A percentile compares a stretch with the other conserved stretches of the same genome.
These are phyloP conservation scores for Lactifluus hygrophoroides DNA, from an alignment of 768 basidiomycete genomes.

Conservation along the genomic window DNA sequence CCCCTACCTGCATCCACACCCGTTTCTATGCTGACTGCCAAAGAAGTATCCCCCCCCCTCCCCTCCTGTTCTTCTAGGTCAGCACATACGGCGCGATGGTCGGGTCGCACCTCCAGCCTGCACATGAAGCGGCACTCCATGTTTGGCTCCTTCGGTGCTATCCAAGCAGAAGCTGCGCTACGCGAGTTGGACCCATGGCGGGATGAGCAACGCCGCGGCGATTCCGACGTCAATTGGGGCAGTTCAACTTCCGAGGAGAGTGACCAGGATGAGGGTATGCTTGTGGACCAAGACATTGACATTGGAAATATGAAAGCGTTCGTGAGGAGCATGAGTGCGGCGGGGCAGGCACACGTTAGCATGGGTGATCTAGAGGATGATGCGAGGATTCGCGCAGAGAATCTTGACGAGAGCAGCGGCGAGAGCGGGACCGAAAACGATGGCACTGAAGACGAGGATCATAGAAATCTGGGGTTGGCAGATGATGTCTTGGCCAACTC, in stretches of 20 bases:
- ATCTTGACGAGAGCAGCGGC: conserved; percentile 24
- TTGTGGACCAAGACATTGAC: conserved; percentile 45
- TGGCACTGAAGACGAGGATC: conserved; percentile 12
- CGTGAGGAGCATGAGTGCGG: conserved; percentile 39
- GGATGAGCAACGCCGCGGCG: conserved; percentile 47
- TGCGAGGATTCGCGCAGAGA: conserved; percentile 38
- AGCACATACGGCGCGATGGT: conserved; percentile 21
- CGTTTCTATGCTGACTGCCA: conserved; percentile 22
- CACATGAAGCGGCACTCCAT: conserved; percentile 24
- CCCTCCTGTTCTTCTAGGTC: conserved; percentile 26
- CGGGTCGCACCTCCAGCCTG: conserved; percentile 15
- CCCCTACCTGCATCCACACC: conserved; percentile 4
- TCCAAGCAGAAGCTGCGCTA: conserved; percentile 45
- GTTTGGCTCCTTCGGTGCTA: conserved; percentile 47
- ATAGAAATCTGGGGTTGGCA: conserved; percentile 21
- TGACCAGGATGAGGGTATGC: conserved; percentile 30
- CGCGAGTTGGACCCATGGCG: conserved; percentile 33
- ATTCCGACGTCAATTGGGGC: conserved; percentile 67
- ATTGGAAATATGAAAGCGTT: conserved; percentile 46
- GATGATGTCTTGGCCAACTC: no score
- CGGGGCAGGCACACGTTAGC: conserved; percentile 43
- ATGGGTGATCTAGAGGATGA: conserved; percentile 61
- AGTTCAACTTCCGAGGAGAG: conserved; percentile 26
- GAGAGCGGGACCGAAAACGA: conserved; percentile 31
- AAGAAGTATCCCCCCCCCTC: conserved; percentile 30